Base-by-base conservation (phyloP, 768 basidiomycete genomes). In the Albatrellus ellisii region DNA sequence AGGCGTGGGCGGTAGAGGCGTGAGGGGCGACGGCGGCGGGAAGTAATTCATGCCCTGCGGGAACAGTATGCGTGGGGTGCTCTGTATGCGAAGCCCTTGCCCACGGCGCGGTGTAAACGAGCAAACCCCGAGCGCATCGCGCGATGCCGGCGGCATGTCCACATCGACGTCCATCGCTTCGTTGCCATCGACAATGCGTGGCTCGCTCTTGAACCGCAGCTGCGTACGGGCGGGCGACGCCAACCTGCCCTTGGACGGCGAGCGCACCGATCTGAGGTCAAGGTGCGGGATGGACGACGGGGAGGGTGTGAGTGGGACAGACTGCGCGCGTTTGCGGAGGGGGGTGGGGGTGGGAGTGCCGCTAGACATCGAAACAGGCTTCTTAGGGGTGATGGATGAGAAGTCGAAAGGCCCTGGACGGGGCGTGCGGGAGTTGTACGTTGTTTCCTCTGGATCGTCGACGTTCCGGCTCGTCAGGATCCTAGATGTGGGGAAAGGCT, bases 141-240 rank as follows among this genome's bases (percentile, higher is more conserved):
- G 12, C 29, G 3, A 2, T 3, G 29, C 12, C 29, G 29, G 29
- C 29, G 12, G 12, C 29, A 42, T 26, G 22, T 22, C 8, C 40
- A 32, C n/a, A 15, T 32, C 28, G 14, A 36, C 21, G 11, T 28
- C 38, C 18, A 32, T 14, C 14, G 32, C 36, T 6, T 29, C 41
- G 15, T 38, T 26, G 20, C 36, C 39, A 6, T 26, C 40, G 14
- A 45, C 26, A 15, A 41, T 39, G 22, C 37, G 34, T 24, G 49
- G 49, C 28, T 45, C n/a, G 33, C 49, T 50, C 14, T 46, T 49
- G 44, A 48, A 50, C 22, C 47, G 49, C 9, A 50, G 26, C n/a
- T 14, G n/a, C 14, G 44, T 43, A 11, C 43, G 47, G 11, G 14
- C 11, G 28, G 43, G 47, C 27, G 43, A 44, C 20, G 41, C 42